These are phyloP conservation scores for Davidsoniella eucalypti DNA, from an alignment of 2,329 filamentous ascomycete genomes.

Conservation along the genomic window DNA sequence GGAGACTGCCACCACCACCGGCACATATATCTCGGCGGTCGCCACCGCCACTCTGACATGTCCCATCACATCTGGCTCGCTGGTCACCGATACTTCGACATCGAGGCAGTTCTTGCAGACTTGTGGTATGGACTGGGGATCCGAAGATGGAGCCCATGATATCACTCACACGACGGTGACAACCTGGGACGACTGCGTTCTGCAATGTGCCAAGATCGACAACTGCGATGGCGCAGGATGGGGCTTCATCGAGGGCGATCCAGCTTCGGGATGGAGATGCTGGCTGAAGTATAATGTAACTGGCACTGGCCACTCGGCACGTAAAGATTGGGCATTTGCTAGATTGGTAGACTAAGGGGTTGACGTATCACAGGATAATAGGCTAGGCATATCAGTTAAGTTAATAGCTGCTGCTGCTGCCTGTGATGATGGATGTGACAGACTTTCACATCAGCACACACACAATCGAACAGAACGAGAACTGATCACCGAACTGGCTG, in stretches of 20 bases:
- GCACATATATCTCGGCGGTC: constrained; percentile 13
- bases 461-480: too few relatives aligned
- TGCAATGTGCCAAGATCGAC: constrained; percentile 24
- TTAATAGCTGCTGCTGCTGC: not conserved
- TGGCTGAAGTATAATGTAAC: constrained; percentile 27
- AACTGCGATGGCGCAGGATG: constrained; percentile 28
- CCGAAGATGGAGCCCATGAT: constrained; percentile 20
- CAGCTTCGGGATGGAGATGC: constrained; percentile 24
- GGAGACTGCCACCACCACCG: constrained; percentile 13
- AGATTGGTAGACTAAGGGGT: constrained; percentile 16
- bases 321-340: constrained; percentile 28
- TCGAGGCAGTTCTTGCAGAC: constrained; percentile 26
- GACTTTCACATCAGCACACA: too few relatives aligned
- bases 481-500: too few relatives aligned
- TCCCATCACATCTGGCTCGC: constrained; percentile 26
- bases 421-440: not conserved
- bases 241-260: constrained; percentile 27
- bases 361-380: not conserved
- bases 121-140: constrained; percentile 30
- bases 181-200: constrained; percentile 28
- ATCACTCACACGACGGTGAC: constrained; percentile 22
- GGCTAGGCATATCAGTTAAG: not conserved
- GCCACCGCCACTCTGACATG: constrained; percentile 21
- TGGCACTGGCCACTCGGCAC: constrained; percentile 18
- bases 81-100: constrained; percentile 25